A percentile compares a stretch with the other conserved stretches of the same genome.
Conservation (phyloP, 169 alveolate species). For the Neospora caninum region DNA sequence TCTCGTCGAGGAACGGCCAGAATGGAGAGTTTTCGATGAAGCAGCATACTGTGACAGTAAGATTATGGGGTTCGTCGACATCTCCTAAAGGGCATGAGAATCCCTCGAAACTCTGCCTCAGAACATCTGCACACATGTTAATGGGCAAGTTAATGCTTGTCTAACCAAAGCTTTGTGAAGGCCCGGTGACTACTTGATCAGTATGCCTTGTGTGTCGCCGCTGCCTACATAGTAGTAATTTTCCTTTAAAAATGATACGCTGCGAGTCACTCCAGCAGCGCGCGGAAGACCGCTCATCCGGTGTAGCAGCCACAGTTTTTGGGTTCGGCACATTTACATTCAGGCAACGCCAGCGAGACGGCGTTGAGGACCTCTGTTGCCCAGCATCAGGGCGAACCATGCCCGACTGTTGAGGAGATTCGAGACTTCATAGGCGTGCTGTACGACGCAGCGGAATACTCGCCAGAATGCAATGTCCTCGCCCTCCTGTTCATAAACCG, state of each 20-base stretch:
- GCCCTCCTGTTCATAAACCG: conserved; percentile 87
- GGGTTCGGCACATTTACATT: background rate
- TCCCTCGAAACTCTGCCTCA: too few relatives aligned
- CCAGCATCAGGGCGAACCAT: background rate
- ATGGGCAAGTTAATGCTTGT: too few relatives aligned
- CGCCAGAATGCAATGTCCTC: conserved; percentile 89
- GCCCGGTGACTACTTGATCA: too few relatives aligned
- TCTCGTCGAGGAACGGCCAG: background rate
- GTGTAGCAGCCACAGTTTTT: too few relatives aligned
- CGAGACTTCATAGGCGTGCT: conserved; percentile 87
- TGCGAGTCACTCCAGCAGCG: too few relatives aligned
- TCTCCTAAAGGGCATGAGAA: background rate
- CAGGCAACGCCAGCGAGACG: background rate
- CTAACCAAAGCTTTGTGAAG: too few relatives aligned
- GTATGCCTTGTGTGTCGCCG: too few relatives aligned
- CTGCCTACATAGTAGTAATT: too few relatives aligned
- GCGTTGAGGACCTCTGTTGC: background rate
- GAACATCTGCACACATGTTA: too few relatives aligned
- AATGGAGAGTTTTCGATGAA: conserved; percentile 36
- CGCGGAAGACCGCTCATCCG: too few relatives aligned
- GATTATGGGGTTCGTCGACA: background rate
- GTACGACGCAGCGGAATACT: conserved; percentile 86
- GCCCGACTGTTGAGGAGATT: conserved; percentile 87
- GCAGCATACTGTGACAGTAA: conserved; percentile 4
- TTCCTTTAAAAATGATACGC: too few relatives aligned